Evolutionary conservation across 2,329 filamentous ascomycete genomes (phyloP).

Genomic region (Trichoderma atroviride): DNA sequence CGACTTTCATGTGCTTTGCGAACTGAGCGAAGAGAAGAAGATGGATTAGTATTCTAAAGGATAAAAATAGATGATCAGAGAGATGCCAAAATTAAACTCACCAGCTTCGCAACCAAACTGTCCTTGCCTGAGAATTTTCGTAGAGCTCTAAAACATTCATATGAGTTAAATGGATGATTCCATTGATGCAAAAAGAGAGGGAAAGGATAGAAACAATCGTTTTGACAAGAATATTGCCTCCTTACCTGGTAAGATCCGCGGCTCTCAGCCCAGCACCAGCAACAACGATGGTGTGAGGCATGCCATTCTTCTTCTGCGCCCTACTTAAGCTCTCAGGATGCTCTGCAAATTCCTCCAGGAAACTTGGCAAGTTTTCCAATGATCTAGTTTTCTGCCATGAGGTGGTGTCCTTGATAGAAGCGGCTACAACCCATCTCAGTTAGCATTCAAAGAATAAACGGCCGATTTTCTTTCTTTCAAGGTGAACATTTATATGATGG

Average conservation of each 20-base stretch:
- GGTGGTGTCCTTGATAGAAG: slow-evolving; percentile 77
- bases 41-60: neutral
- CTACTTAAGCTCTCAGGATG: slow-evolving; percentile 62
- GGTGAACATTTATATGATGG: neutral
- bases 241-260: slow-evolving; percentile 76
- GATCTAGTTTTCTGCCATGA: slow-evolving; percentile 68
- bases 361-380: slow-evolving; percentile 74
- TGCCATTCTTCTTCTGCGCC: slow-evolving; percentile 68
- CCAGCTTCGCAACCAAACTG: slow-evolving; percentile 78
- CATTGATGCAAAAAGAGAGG: neutral
- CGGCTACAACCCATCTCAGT: slow-evolving; percentile 52
- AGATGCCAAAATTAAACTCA: slow-evolving; percentile 37
- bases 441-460: slow-evolving; percentile 13
- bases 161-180: slow-evolving; percentile 24
- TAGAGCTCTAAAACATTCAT: slow-evolving; percentile 56
- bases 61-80: neutral
- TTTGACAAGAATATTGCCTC: neutral
- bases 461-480: too few relatives aligned
- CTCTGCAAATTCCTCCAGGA: slow-evolving; percentile 69
- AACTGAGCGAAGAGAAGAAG: slow-evolving; percentile 54
- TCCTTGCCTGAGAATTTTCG: slow-evolving; percentile 80
- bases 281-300: slow-evolving; percentile 87
- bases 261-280: slow-evolving; percentile 82
- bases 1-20: slow-evolving; percentile 96
- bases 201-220: neutral